Conservation (phyloP, 257 asterid genomes). For the Thymus mandschuricus region DNA sequence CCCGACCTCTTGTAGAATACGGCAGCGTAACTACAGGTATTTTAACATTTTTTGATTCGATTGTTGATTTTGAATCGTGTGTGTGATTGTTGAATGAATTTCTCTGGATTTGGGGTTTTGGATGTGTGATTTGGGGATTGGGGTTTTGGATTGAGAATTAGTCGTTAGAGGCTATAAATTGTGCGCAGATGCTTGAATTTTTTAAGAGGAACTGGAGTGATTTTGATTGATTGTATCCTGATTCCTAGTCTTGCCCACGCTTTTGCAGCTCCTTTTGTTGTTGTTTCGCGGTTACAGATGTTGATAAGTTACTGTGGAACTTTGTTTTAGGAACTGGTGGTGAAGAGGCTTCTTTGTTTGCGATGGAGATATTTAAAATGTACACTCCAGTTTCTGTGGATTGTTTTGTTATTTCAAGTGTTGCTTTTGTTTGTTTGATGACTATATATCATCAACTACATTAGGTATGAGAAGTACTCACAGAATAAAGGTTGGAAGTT, state of each 20-base stretch:
- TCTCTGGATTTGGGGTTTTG: too few species aligned
- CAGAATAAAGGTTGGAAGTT: conserved; percentile 84
- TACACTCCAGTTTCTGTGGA: conserved; percentile 34
- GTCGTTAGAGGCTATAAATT: too few species aligned
- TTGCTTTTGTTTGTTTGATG: conserved; percentile 27
- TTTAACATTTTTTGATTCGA: too few species aligned
- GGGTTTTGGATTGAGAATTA: too few species aligned
- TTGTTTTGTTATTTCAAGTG: conserved; percentile 15
- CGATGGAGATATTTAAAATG: conserved; percentile 94
- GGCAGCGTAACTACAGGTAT: too few species aligned
- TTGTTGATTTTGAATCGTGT: too few species aligned
- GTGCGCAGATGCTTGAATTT: too few species aligned
- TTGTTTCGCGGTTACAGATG: not conserved
- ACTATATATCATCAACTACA: conserved; percentile 23
- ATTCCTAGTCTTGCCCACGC: too few species aligned
- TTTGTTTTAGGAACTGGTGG: conserved; percentile 83
- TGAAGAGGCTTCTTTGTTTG: conserved; percentile 96
- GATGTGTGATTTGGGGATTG: too few species aligned
- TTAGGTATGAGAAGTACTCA: conserved; percentile 90
- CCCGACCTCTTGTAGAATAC: too few species aligned
- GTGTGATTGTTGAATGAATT: too few species aligned
- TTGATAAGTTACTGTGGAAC: conserved; percentile 20
- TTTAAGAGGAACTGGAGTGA: too few species aligned
- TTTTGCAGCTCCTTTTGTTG: not conserved
- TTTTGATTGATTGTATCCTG: not conserved